phyloP scores from a whole-genome alignment of 345 rosid species.

The Bruguiera gymnorhiza region DNA sequence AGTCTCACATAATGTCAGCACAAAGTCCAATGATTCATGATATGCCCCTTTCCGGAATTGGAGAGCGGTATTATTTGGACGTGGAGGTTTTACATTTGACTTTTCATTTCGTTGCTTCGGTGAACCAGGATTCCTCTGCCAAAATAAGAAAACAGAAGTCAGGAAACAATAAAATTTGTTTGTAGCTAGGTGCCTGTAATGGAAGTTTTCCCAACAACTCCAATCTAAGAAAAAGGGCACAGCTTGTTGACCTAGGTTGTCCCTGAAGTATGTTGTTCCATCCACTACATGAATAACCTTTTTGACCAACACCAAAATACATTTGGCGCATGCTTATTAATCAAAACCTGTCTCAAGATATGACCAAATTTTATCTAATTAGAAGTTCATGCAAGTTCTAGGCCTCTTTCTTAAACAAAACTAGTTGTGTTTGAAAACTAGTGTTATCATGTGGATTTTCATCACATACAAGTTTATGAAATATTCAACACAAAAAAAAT shows the following conservation, averaged over 20 bases:
- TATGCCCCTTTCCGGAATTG: conserved; percentile 89
- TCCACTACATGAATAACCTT: not conserved
- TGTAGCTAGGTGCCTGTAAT: not conserved
- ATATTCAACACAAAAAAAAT: too few species aligned
- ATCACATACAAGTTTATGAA: too few species aligned
- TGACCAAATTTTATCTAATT: too few species aligned
- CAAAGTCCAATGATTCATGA: conserved; percentile 94
- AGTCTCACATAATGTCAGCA: conserved; percentile 80
- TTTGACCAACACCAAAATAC: not conserved
- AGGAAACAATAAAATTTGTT: not conserved
- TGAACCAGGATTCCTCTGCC: conserved; percentile 82
- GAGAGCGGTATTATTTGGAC: conserved; percentile 63
- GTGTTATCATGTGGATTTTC: too few species aligned
- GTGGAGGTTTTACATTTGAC: conserved; percentile 72
- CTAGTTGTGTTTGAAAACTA: too few species aligned
- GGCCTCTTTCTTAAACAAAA: too few species aligned
- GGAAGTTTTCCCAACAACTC: not conserved
- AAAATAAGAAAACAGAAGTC: conserved; percentile 2
- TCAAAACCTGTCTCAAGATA: too few species aligned
- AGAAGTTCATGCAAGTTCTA: too few species aligned
- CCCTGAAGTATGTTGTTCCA: not conserved
- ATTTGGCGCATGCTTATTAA: not conserved
- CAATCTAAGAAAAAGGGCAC: not conserved
- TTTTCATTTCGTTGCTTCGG: conserved; percentile 73
- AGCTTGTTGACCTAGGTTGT: not conserved